Percentiles rank a stretch among this genome's conserved stretches.
Conservation (phyloP, 2,329 filamentous ascomycete species). For the Trichoderma cornu-damae region DNA sequence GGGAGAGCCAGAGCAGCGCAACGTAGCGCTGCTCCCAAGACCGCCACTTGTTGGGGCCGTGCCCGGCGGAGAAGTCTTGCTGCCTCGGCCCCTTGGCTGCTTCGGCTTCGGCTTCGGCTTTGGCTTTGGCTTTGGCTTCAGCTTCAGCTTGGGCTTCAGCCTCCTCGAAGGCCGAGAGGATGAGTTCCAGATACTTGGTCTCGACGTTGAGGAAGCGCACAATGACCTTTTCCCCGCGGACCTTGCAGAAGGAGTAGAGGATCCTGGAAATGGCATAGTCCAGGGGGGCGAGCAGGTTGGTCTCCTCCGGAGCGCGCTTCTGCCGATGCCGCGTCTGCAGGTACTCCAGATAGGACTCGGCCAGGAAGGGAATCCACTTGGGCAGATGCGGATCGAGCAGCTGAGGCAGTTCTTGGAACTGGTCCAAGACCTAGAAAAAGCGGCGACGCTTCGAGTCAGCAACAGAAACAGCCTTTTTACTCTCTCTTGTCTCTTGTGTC, state of each 20-base stretch:
- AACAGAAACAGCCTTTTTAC: not conserved
- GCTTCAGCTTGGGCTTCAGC: too few species aligned
- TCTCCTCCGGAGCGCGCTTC: constrained; percentile 33
- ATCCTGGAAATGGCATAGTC: constrained; percentile 70
- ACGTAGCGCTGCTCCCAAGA: constrained; percentile 88
- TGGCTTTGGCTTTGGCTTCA: too few species aligned
- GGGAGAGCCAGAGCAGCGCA: constrained; percentile 79
- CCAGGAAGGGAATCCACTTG: constrained; percentile 66
- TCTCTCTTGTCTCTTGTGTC: too few species aligned
- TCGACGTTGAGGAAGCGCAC: constrained; percentile 88
- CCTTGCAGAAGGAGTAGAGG: constrained; percentile 88
- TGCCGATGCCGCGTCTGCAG: constrained; percentile 44
- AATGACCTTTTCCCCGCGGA: constrained; percentile 88
- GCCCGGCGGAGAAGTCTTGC: too few species aligned
- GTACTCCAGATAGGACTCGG: constrained; percentile 69
- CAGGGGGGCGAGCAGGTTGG: constrained; percentile 48
- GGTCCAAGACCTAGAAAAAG: constrained; percentile 58
- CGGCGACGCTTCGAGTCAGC: not conserved
- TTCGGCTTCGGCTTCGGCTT: too few species aligned
- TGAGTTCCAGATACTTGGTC: constrained; percentile 72
- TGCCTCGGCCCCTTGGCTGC: too few species aligned
- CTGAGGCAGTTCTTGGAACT: constrained; percentile 93
- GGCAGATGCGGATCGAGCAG: constrained; percentile 81
- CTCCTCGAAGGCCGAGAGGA: constrained; percentile 70
- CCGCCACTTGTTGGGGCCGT: constrained; percentile 39